Evolutionary conservation across 805 yeast genomes (phyloP), one percentile per base, ranked within the genome.

Genomic region (Candida gorgasii): DNA sequence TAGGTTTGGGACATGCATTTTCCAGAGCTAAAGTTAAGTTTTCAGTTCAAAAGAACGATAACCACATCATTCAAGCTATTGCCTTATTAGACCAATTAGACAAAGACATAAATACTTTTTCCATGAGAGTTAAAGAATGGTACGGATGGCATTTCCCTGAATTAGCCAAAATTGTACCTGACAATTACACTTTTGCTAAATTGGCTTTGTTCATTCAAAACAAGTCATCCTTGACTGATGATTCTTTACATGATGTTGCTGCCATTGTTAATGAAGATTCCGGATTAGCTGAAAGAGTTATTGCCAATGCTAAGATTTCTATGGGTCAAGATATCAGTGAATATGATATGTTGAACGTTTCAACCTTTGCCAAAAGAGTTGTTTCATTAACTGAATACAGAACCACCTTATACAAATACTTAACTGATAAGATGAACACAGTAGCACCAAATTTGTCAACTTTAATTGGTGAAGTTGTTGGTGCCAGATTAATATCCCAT

Each of bases 61-160:
- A 93, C 79, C 99, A 93, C 71, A 93, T 93, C 64, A 93, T 93
- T 65, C 99, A 93, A 77, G 97, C 99, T 40, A 93, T 93, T 74
- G 97, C 99, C 39, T 77, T 92, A 55, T 80, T 93, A 60, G 99
- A 95, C 65, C 97, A 93, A 73, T 82, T 93, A 60, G 99, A 93
- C 73, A 95, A 95, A 75, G 99, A 93, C 66, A 86, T 93, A 69
- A 93, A 93, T 77, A 90, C 97, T 47, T 93, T 87, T 67, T 84
- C 97, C 46, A 89, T 89, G 97, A 83, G 97, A 72, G 93, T 86
- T 53, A 88, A 89, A 75, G 97, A 89, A 73, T 89, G 97, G 97
- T 89, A 89, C 73, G 95, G 96, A 58, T 89, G 97, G 97, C 97
- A 89, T 67, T 89, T 93, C 83, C 97, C 97, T 46, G 97, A 89